These are phyloP conservation scores for Mucor indicus DNA, from an alignment of 371 early-diverging fungal species.

Conservation along the genomic window DNA sequence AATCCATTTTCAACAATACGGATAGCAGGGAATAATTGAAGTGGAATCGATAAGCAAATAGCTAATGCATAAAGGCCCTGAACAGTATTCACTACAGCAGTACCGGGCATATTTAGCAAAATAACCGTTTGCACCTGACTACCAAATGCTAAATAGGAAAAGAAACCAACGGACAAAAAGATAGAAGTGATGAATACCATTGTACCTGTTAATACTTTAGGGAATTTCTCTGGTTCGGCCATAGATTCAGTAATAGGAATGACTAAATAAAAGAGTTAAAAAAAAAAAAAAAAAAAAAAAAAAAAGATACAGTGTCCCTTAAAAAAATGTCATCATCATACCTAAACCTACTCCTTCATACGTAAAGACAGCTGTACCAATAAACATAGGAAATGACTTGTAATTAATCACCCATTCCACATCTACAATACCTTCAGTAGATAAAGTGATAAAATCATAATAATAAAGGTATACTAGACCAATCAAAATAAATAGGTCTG, in stretches of 20 bases:
- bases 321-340: constrained; percentile 23
- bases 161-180: constrained; percentile 70
- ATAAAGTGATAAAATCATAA: constrained; percentile 58
- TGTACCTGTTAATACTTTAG: constrained; percentile 63
- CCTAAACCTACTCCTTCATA: constrained; percentile 87
- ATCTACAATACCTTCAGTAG: constrained; percentile 58
- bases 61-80: constrained; percentile 82
- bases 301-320: too few species aligned
- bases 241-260: constrained; percentile 74
- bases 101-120: constrained; percentile 72
- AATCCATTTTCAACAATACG: constrained; percentile 77
- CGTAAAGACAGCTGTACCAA: constrained; percentile 88
- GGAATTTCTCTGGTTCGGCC: constrained; percentile 79
- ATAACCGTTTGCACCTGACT: constrained; percentile 75
- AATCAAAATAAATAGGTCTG: constrained; percentile 80
- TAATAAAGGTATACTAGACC: constrained; percentile 78
- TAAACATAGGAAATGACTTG: constrained; percentile 72
- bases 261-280: constrained; percentile 17
- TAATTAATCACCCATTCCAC: constrained; percentile 66
- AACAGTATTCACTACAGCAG: constrained; percentile 55
- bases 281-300: too few species aligned
- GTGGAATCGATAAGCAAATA: constrained; percentile 80
- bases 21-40: constrained; percentile 84
- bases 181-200: constrained; percentile 69
- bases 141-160: constrained; percentile 83